Evolutionary conservation across 768 basidiomycete genomes (phyloP).

Genomic region (Mycena galopus): DNA sequence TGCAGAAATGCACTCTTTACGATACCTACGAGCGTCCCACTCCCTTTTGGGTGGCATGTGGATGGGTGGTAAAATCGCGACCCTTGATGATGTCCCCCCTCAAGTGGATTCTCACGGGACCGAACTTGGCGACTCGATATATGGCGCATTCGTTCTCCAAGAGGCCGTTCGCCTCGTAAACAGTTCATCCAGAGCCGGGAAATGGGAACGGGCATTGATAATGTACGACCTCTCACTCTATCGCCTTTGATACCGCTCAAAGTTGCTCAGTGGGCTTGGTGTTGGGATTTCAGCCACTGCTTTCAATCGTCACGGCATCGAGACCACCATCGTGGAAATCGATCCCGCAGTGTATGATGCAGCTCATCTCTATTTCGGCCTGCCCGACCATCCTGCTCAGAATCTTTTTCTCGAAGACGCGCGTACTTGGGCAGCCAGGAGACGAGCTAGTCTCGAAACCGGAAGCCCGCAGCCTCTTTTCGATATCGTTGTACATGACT

Average conservation of each 20-base stretch:
- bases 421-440: conserved; percentile 71
- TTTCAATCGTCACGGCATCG: conserved; percentile 75
- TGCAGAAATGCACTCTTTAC: conserved; percentile 61
- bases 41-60: conserved; percentile 84
- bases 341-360: conserved; percentile 92
- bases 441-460: conserved; percentile 44
- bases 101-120: conserved; percentile 65
- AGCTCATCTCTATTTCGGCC: conserved; percentile 82
- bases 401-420: conserved; percentile 86
- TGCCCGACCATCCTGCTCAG: conserved; percentile 71
- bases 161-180: conserved; percentile 84
- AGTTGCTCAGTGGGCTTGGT: conserved; percentile 81
- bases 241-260: conserved; percentile 25
- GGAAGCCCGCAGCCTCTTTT: conserved; percentile 56
- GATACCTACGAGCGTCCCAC: conserved; percentile 75
- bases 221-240: conserved; percentile 64
- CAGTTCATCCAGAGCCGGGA: conserved; percentile 55
- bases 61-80: conserved; percentile 67
- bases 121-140: conserved; percentile 82
- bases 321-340: conserved; percentile 91
- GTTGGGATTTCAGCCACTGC: conserved; percentile 85
- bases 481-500: conserved; percentile 89
- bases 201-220: conserved; percentile 69
- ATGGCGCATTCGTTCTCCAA: conserved; percentile 87
- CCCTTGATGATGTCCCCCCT: conserved; percentile 56